Conservation (phyloP, 2,329 filamentous ascomycete genomes). For the Sphaerostilbella broomeana region DNA sequence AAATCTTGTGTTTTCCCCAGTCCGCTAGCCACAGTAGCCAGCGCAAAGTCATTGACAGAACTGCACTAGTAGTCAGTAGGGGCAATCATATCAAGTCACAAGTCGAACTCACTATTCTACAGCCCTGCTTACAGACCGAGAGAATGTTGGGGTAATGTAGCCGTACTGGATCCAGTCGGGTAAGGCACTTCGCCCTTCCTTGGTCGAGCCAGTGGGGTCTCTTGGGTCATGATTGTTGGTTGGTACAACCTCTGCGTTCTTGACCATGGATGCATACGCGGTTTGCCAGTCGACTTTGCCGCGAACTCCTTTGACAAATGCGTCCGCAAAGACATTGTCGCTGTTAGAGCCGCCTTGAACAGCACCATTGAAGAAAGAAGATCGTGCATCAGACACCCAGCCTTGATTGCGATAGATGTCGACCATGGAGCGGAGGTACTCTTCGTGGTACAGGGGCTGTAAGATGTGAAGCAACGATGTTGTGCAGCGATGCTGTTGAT, state of each 20-base stretch:
- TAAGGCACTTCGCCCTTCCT: slow-evolving; percentile 61
- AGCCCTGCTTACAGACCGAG: slow-evolving; percentile 55
- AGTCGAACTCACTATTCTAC: slow-evolving; percentile 50
- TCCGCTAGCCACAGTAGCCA: slow-evolving; percentile 58
- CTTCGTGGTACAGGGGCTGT: slow-evolving; percentile 55
- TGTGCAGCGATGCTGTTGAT: slow-evolving; percentile 51
- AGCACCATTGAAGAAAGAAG: slow-evolving; percentile 62
- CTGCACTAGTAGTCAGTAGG: slow-evolving; percentile 16
- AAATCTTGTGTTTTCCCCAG: slow-evolving; percentile 46
- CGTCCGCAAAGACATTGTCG: slow-evolving; percentile 67
- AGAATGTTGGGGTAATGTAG: slow-evolving; percentile 58
- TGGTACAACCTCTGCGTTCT: slow-evolving; percentile 58
- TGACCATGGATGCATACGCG: slow-evolving; percentile 57
- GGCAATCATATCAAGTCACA: too few species aligned
- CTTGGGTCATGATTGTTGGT: slow-evolving; percentile 51
- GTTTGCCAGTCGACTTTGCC: slow-evolving; percentile 58
- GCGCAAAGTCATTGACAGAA: slow-evolving; percentile 60
- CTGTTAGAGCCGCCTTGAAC: slow-evolving; percentile 64
- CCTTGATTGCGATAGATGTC: slow-evolving; percentile 61
- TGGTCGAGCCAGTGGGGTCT: slow-evolving; percentile 54
- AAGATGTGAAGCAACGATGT: slow-evolving; percentile 60
- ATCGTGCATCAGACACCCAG: slow-evolving; percentile 59
- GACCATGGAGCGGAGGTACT: slow-evolving; percentile 59
- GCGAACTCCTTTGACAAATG: slow-evolving; percentile 61
- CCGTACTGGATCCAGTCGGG: slow-evolving; percentile 60